Evolutionary conservation across 345 rosid genomes (phyloP).

Genomic region (Atalantia buxifolia): DNA sequence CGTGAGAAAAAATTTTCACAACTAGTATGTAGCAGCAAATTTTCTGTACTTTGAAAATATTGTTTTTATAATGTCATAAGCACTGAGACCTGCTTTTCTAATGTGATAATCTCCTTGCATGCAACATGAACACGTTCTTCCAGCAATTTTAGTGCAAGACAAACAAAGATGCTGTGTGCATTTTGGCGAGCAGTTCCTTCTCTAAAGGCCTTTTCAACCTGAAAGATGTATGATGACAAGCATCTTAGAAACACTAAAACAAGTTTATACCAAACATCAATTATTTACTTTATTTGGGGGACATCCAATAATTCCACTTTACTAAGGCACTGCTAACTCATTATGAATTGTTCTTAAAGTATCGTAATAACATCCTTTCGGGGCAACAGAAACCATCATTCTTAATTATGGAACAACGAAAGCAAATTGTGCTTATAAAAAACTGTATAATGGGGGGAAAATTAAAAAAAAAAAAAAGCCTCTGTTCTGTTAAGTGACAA

Average conservation of each 20-base stretch:
- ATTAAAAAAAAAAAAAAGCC: background rate
- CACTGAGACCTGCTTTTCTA: slow-evolving; percentile 82
- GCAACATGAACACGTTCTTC: slow-evolving; percentile 95
- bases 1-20: slow-evolving; percentile 8
- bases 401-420: background rate
- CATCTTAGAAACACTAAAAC: slow-evolving; percentile 2
- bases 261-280: background rate
- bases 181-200: slow-evolving; percentile 98
- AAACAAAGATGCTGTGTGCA: slow-evolving; percentile 95
- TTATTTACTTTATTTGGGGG: background rate
- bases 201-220: slow-evolving; percentile 98
- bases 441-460: background rate
- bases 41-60: slow-evolving; percentile 1
- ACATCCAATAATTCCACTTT: background rate
- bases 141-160: slow-evolving; percentile 74
- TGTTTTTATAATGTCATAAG: slow-evolving; percentile 11
- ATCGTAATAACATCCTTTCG: background rate
- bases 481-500: background rate
- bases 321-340: background rate
- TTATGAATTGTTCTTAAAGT: background rate
- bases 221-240: slow-evolving; percentile 17
- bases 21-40: background rate
- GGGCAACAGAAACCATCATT: background rate
- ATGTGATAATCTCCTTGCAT: slow-evolving; percentile 87
- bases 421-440: background rate